A percentile compares a stretch with the other conserved stretches of the same genome.
Evolutionary conservation across 495 filamentous ascomycete species (phyloP).

Genomic region (Corynascus novoguineensis): DNA sequence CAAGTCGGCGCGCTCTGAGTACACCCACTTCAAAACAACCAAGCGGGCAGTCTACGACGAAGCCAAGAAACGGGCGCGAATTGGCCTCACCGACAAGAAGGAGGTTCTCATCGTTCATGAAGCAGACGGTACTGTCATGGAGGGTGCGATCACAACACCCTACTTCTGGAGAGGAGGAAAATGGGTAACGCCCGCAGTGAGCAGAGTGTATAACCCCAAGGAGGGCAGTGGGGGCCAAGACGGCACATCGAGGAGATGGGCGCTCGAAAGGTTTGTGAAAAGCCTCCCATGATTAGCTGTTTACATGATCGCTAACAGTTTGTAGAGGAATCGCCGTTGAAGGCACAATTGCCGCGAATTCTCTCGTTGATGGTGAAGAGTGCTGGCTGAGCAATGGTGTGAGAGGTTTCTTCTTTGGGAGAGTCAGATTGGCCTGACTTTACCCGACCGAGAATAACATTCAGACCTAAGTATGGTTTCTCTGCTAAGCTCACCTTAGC

Average conservation of each 20-base stretch:
- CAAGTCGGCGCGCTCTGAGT: constrained; percentile 50
- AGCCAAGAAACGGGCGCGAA: constrained; percentile 54
- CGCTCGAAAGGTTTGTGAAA: constrained; percentile 50
- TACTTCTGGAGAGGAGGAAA: constrained; percentile 65
- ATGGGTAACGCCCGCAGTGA: constrained; percentile 62
- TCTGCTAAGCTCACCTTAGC: too few relatives aligned
- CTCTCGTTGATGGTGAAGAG: constrained; percentile 64
- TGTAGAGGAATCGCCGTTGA: constrained; percentile 55
- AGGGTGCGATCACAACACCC: constrained; percentile 74
- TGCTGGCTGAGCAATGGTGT: constrained; percentile 84
- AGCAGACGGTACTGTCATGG: constrained; percentile 63
- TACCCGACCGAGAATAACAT: too few relatives aligned
- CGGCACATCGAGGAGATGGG: constrained; percentile 78
- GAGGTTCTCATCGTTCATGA: constrained; percentile 73
- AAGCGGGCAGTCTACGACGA: constrained; percentile 57
- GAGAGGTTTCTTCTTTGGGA: constrained; percentile 61
- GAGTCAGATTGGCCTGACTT: constrained; percentile 19
- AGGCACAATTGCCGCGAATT: constrained; percentile 46
- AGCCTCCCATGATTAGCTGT: not conserved
- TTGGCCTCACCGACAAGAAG: constrained; percentile 48
- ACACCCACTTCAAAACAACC: constrained; percentile 74
- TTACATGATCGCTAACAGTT: not conserved
- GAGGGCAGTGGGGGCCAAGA: constrained; percentile 67
- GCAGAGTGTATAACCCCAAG: constrained; percentile 18
- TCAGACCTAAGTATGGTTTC: too few relatives aligned